Base-by-base conservation (phyloP, 441 rosid species). In the Erysimum cheiri region DNA sequence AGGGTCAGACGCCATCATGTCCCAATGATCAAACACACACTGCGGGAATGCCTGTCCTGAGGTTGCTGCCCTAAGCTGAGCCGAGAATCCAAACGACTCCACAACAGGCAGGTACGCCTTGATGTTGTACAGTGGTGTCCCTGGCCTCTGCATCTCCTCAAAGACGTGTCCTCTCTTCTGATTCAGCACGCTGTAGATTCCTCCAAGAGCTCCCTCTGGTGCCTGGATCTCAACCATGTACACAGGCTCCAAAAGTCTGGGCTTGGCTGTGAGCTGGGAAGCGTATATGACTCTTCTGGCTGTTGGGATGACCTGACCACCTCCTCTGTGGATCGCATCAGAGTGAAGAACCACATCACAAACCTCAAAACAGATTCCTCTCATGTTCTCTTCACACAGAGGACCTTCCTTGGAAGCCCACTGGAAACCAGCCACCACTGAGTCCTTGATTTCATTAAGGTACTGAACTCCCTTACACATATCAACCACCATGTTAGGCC, bases 391-490 rank as follows among this genome's bases (percentile, higher is more conserved):
- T 22, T 77, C 80, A n/a, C 28, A 64, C 0, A 77, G 60, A 39
- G 80, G 73, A 39, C 80, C 80, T 67, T 77, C 80, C 73, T 77
- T 77, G 8, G 80, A 72, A 8, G 80, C 80, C 80, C 80, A 77
- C 66, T 77, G 80, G 77, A 77, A 75, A 22, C 78, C 78, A 62
- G 74, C 78, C 36, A 75, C 78, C 32, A 75, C 74, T 0, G 78
- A 77, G 3, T 77, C 80, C 77, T 77, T 77, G 33, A 77, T 77
- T 55, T 77, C 80, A 9, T 77, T 77, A 0, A 77, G 56, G 77
- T 77, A 77, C 41, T 77, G 80, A 2, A 77, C 80, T 72, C 80
- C 80, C 77, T 77, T 77, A 72, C 80, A 77, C 80, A 77, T 77
- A 59, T 77, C 80, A 31, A 71, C 77, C 12, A 77, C 80, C 80